phyloP scores from a whole-genome alignment of 2,329 filamentous ascomycete species.

The Diplodia scrobiculata region DNA sequence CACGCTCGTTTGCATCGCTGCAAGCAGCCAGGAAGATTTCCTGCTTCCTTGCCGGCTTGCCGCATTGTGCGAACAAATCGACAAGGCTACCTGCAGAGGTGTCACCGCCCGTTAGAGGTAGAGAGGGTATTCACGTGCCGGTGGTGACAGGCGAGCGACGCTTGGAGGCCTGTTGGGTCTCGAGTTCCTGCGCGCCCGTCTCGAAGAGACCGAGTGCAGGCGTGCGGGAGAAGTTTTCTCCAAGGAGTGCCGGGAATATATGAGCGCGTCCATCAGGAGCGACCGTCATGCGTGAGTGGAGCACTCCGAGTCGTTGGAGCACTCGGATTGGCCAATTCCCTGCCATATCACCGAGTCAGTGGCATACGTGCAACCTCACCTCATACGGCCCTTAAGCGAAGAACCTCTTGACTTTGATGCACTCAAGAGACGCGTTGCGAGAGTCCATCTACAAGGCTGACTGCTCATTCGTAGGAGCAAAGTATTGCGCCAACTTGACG shows the following conservation, averaged over 20 bases:
- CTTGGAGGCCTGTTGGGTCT: not conserved
- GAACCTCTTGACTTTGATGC: not conserved
- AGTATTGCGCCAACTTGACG: not conserved
- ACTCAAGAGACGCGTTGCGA: not conserved
- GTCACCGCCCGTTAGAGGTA: not conserved
- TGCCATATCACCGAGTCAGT: not conserved
- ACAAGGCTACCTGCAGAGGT: slow-evolving; percentile 6
- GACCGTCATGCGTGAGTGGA: not conserved
- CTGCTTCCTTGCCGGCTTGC: not conserved
- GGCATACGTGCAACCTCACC: slow-evolving; percentile 10
- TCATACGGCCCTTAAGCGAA: not conserved
- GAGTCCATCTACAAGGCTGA: not conserved
- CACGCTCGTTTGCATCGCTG: slow-evolving; percentile 1
- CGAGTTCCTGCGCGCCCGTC: not conserved
- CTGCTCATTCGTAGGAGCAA: not conserved
- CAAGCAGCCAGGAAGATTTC: not conserved
- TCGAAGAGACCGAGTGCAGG: not conserved
- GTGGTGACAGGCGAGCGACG: not conserved
- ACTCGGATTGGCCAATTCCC: not conserved
- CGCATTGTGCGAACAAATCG: not conserved
- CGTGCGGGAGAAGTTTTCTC: not conserved
- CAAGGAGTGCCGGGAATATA: not conserved
- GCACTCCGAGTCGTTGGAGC: not conserved
- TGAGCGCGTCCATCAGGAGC: slow-evolving; percentile 8
- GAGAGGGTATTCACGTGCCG: not conserved